phyloP scores from a whole-genome alignment of 345 rosid genomes.

The Salix purpurea region DNA sequence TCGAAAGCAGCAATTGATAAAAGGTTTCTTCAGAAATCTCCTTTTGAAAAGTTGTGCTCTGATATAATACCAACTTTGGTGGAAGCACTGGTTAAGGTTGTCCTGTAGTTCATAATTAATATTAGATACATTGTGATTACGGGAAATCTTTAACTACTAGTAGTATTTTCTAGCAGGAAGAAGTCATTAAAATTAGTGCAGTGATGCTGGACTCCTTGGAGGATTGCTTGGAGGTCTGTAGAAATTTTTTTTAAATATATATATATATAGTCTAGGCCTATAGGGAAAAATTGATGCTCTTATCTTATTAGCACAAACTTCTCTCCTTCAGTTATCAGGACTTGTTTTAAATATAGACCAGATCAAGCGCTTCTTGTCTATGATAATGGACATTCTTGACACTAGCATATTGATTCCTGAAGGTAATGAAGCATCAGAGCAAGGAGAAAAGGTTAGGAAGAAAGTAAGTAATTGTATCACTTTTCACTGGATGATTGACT shows the following conservation, averaged over 20 bases:
- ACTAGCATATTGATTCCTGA: not conserved
- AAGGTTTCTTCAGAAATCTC: not conserved
- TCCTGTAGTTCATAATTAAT: not conserved
- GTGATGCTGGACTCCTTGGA: not conserved
- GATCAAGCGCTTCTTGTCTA: constrained; percentile 1
- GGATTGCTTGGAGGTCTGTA: not conserved
- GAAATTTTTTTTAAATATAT: not conserved
- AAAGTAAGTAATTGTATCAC: not conserved
- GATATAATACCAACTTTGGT: not conserved
- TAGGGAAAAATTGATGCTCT: not conserved
- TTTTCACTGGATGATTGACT: not conserved
- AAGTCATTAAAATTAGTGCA: too few species aligned
- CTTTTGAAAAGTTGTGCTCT: not conserved
- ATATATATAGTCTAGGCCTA: too few species aligned
- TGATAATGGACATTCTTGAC: not conserved
- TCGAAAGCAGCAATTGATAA: constrained; percentile 9
- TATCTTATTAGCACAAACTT: not conserved
- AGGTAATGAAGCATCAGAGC: not conserved
- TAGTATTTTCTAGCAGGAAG: too few species aligned
- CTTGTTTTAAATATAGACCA: not conserved
- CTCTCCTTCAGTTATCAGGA: constrained; percentile 7
- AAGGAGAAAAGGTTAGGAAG: not conserved
- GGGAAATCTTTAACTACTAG: too few species aligned
- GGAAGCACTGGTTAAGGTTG: too few species aligned
- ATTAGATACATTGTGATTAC: too few species aligned